phyloP scores from a whole-genome alignment of 129 eudicot species.

The Tagetes erecta region DNA sequence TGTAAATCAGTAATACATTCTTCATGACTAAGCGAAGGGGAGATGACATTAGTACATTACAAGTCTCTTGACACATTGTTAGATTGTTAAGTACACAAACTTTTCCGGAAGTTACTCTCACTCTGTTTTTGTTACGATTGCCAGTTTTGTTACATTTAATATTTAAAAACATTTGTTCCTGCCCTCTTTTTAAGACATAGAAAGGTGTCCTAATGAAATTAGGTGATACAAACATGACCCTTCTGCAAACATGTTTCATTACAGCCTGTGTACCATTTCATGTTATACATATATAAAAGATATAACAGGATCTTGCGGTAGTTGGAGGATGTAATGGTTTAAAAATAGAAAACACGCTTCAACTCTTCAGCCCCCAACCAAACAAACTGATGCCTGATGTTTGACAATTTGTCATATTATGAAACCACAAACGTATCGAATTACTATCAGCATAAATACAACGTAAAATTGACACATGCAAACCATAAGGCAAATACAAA shows the following conservation, averaged over 20 bases:
- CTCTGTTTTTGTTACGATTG: constrained; percentile 1
- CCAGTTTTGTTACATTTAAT: not conserved
- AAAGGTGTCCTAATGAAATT: not conserved
- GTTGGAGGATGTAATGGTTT: constrained; percentile 1
- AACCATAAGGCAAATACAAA: constrained; percentile 14
- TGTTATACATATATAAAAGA: not conserved
- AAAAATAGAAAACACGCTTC: not conserved
- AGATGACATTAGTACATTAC: not conserved
- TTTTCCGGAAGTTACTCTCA: not conserved
- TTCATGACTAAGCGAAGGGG: not conserved
- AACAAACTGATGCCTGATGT: constrained; percentile 2
- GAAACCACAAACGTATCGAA: not conserved
- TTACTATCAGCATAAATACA: not conserved
- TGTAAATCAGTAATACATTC: not conserved
- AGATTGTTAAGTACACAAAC: not conserved
- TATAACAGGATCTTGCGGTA: not conserved
- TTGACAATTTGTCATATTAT: not conserved
- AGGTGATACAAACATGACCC: not conserved
- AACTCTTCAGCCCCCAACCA: constrained; percentile 2
- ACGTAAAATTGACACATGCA: constrained; percentile 14
- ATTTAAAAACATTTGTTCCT: not conserved
- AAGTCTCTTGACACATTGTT: not conserved
- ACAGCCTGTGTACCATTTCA: not conserved
- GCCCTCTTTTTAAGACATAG: not conserved
- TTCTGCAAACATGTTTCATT: not conserved